Percentiles rank a stretch among this genome's conserved stretches.
phyloP scores from a whole-genome alignment of 2,329 filamentous ascomycete genomes.

The Fusarium paranaense region DNA sequence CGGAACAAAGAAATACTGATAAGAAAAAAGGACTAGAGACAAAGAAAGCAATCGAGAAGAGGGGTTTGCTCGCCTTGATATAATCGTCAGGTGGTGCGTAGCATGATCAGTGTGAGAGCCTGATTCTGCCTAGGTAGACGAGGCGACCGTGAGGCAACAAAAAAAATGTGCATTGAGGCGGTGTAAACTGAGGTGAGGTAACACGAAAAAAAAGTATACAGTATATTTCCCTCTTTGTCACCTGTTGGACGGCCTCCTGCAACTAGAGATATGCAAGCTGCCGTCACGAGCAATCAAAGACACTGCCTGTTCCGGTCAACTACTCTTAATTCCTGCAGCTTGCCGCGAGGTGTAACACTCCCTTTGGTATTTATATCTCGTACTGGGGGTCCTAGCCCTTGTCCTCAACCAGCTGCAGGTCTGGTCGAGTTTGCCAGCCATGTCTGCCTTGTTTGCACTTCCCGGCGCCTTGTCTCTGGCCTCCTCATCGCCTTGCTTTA shows the following conservation, averaged over 20 bases:
- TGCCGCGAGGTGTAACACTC: background rate
- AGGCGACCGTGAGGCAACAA: conserved; percentile 19
- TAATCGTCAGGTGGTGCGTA: conserved; percentile 35
- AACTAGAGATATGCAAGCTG: background rate
- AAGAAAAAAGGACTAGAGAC: background rate
- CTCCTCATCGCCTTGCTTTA: background rate
- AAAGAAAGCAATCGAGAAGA: background rate
- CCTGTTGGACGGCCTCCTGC: background rate
- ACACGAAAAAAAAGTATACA: conserved; percentile 11
- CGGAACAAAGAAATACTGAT: background rate
- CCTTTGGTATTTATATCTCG: background rate
- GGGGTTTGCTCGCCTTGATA: conserved; percentile 24
- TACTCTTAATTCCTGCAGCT: background rate
- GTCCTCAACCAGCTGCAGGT: background rate
- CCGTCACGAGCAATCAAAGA: background rate
- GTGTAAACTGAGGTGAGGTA: conserved; percentile 23
- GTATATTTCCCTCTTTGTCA: conserved; percentile 16
- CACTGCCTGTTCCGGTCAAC: background rate
- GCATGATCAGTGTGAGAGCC: conserved; percentile 18
- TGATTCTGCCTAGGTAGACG: conserved; percentile 24
- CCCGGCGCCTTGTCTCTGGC: background rate
- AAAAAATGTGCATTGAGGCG: conserved; percentile 22
- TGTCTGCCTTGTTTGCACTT: background rate
- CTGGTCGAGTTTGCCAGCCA: background rate
- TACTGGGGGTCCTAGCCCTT: background rate